These are phyloP conservation scores for Coniochaeta ligniaria DNA, from an alignment of 2,329 filamentous ascomycete genomes.

Conservation along the genomic window DNA sequence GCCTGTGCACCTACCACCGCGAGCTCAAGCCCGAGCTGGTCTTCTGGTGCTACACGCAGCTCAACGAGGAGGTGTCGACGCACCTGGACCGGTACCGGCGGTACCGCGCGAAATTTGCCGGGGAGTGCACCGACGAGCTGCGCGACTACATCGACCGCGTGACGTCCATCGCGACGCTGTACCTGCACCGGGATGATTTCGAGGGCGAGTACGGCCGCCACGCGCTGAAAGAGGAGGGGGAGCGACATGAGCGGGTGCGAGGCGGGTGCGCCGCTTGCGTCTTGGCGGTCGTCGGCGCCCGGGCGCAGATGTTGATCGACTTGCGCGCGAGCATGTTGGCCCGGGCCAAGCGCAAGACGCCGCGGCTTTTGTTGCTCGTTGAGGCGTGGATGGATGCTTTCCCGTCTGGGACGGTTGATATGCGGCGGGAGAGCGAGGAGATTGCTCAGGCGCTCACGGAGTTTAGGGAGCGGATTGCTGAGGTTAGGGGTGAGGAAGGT, in stretches of 20 bases:
- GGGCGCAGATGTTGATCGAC: slow-evolving; percentile 32
- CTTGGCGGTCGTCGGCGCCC: slow-evolving; percentile 39
- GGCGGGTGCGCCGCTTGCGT: slow-evolving; percentile 46
- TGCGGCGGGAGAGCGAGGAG: slow-evolving; percentile 3
- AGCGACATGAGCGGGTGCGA: background rate
- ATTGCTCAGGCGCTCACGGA: background rate
- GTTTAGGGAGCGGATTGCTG: background rate
- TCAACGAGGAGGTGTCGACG: slow-evolving; percentile 32
- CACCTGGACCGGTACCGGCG: slow-evolving; percentile 20
- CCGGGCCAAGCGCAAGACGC: slow-evolving; percentile 21
- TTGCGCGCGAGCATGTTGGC: slow-evolving; percentile 35
- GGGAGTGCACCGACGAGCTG: slow-evolving; percentile 6
- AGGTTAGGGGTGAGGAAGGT: background rate
- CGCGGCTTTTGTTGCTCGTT: slow-evolving; percentile 30
- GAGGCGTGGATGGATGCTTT: slow-evolving; percentile 32
- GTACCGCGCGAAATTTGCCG: slow-evolving; percentile 9
- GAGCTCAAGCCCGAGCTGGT: slow-evolving; percentile 34
- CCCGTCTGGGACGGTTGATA: slow-evolving; percentile 1
- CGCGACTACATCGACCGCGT: slow-evolving; percentile 22
- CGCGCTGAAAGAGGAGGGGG: slow-evolving; percentile 15
- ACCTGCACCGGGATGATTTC: slow-evolving; percentile 24
- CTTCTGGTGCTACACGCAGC: slow-evolving; percentile 31
- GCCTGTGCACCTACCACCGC: slow-evolving; percentile 20
- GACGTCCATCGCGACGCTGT: slow-evolving; percentile 26
- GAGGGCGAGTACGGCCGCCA: slow-evolving; percentile 1